A percentile compares a stretch with the other conserved stretches of the same genome.
These are phyloP conservation scores for Phialemonium atrogriseum DNA, from an alignment of 2,329 filamentous ascomycete genomes.

Conservation along the genomic window DNA sequence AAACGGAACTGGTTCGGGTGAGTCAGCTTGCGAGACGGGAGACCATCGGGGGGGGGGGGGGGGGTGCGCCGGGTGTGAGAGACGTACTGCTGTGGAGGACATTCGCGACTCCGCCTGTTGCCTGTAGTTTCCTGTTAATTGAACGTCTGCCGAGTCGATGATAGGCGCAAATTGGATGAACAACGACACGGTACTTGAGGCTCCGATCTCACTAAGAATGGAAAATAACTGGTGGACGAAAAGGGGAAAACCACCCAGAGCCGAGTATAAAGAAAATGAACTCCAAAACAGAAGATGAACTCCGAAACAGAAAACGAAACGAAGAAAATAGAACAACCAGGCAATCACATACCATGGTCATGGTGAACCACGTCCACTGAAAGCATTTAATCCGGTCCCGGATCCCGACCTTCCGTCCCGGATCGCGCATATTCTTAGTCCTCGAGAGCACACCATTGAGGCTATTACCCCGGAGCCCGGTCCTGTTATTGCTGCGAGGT, in stretches of 20 bases:
- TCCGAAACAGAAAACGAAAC: neutral
- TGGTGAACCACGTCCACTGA: conserved; percentile 72
- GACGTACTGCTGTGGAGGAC: conserved; percentile 44
- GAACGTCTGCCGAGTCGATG: no score
- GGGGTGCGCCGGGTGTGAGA: neutral
- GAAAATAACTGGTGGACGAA: no score
- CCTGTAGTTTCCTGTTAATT: conserved; percentile 25
- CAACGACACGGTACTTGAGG: no score
- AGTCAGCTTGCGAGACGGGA: conserved; percentile 4
- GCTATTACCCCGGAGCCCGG: conserved; percentile 3
- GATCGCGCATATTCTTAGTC: conserved; percentile 3
- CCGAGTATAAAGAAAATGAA: no score
- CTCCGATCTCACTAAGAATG: no score
- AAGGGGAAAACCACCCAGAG: no score
- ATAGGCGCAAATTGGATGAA: no score
- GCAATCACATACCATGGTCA: conserved; percentile 39
- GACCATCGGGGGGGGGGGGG: neutral
- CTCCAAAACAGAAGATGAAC: conserved; percentile 4
- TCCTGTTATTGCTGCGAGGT: neutral
- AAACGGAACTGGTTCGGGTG: conserved; percentile 37
- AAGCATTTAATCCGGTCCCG: conserved; percentile 43
- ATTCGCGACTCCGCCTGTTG: conserved; percentile 48
- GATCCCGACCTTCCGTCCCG: conserved; percentile 26
- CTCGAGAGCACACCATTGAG: conserved; percentile 9
- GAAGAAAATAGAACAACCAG: conserved; percentile 7